These are phyloP conservation scores for Chalciporus pseudorubinellus DNA, from an alignment of 768 basidiomycete species.

Conservation along the genomic window DNA sequence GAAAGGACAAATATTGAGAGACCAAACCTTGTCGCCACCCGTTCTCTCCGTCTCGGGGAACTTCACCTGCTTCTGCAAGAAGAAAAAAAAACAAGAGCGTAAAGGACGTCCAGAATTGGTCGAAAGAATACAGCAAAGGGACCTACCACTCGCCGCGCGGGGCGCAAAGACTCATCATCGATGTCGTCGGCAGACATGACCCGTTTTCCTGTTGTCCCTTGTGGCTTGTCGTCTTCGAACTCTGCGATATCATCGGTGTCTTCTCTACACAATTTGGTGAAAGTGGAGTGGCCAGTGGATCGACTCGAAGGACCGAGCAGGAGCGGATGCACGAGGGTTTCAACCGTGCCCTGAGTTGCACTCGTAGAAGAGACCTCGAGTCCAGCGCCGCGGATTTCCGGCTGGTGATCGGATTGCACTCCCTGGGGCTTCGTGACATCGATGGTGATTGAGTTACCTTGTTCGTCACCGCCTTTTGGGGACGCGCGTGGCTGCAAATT, in stretches of 20 bases:
- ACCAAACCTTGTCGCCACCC: constrained; percentile 24
- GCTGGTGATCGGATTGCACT: constrained; percentile 13
- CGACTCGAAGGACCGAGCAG: constrained; percentile 16
- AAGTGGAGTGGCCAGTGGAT: constrained; percentile 20
- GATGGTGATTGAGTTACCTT: constrained; percentile 10
- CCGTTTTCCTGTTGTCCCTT: constrained; percentile 23
- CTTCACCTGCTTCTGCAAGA: constrained; percentile 25
- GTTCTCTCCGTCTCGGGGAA: constrained; percentile 11
- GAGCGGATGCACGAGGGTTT: constrained; percentile 9
- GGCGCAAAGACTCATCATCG: constrained; percentile 23
- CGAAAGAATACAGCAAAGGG: neutral
- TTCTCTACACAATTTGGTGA: constrained; percentile 26
- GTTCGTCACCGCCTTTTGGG: constrained; percentile 12
- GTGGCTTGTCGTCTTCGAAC: constrained; percentile 20
- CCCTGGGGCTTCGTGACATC: constrained; percentile 10
- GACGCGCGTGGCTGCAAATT: constrained; percentile 11
- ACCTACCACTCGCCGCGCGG: constrained; percentile 28
- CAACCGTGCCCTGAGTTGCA: constrained; percentile 6
- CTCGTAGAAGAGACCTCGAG: constrained; percentile 11
- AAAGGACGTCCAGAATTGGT: neutral
- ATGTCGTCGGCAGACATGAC: constrained; percentile 21
- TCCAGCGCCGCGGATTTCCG: constrained; percentile 18
- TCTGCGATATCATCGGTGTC: constrained; percentile 28
- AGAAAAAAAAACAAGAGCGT: neutral
- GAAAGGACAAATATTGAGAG: neutral